Base-by-base conservation (phyloP, 2,329 filamentous ascomycete genomes). In the Ophiostoma fasciatum region DNA sequence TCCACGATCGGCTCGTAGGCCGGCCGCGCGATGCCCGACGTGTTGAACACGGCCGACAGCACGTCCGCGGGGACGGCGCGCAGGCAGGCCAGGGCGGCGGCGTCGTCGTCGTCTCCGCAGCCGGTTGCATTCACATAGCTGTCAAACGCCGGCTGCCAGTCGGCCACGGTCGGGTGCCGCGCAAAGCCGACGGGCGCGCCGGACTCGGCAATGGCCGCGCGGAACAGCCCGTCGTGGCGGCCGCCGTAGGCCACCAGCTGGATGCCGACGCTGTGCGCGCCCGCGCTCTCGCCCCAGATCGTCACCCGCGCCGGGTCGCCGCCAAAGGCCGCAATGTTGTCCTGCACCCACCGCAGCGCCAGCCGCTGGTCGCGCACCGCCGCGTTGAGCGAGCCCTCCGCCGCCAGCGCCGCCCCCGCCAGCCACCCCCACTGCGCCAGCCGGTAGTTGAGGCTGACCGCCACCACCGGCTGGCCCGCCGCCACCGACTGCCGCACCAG, bases 211-310 rank as follows among this genome's bases (percentile, higher is more conserved):
- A 74, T 70, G 2, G 59, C 66, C n/a, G 51, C 61, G 6, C 62
- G 57, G 49, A 74, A 76, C 0, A 76, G 55, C 4, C 53, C 52
- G 33, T 73, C 63, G 38, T 72, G 57, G 28, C 62, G 50, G 3
- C 69, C 68, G n/a, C 61, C 62, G 43, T 70, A 71, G 4, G 66
- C 64, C 9, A 65, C 49, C 4, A 68, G 55, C 33, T 72, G 68
- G 30, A 56, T 54, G 6, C 62, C 62, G 3, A 73, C 59, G 5
- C 59, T 63, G 33, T 60, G 60, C 31, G 55, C 65, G 11, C 68
- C 68, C 0, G 68, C 66, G 4, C 60, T 66, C 52, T 74, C 64
- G 26, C 66, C 68, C 57, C 61, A 71, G 29, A 71, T 51, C 1
- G 62, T 68, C 13, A 71, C 63, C 37, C 62, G 59, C 4, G 47